Conservation (phyloP, 148 eudicot species). For the Rhododendron ovatum region DNA sequence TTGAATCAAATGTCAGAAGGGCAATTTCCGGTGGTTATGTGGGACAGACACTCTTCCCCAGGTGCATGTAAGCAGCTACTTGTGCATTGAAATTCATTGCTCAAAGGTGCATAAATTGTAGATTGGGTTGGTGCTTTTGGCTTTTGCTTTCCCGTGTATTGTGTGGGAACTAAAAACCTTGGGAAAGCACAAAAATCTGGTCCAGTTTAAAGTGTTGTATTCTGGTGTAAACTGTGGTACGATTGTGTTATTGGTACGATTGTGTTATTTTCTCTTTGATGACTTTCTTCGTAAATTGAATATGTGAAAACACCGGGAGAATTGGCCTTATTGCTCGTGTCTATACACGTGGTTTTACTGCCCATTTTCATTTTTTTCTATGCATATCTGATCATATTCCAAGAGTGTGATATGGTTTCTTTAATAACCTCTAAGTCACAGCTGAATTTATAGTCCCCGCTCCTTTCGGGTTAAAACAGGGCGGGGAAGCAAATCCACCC, state of each 20-base stretch:
- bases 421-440: neutral
- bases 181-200: neutral
- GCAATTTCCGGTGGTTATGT: slow-evolving; percentile 90
- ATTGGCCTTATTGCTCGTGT: neutral
- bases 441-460: neutral
- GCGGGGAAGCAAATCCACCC: neutral
- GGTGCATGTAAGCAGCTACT: slow-evolving; percentile 39
- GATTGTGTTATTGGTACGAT: neutral
- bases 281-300: neutral
- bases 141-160: neutral
- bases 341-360: neutral
- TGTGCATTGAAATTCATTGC: neutral
- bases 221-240: neutral
- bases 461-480: neutral
- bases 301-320: neutral
- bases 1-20: slow-evolving; percentile 71
- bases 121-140: neutral
- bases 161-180: neutral
- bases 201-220: neutral
- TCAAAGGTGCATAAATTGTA: neutral
- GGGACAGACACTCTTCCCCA: slow-evolving; percentile 65
- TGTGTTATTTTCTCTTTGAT: neutral
- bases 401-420: neutral
- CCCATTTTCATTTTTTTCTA: neutral
- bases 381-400: neutral